Conservation (phyloP, 441 rosid species). For the Eruca vesicaria region DNA sequence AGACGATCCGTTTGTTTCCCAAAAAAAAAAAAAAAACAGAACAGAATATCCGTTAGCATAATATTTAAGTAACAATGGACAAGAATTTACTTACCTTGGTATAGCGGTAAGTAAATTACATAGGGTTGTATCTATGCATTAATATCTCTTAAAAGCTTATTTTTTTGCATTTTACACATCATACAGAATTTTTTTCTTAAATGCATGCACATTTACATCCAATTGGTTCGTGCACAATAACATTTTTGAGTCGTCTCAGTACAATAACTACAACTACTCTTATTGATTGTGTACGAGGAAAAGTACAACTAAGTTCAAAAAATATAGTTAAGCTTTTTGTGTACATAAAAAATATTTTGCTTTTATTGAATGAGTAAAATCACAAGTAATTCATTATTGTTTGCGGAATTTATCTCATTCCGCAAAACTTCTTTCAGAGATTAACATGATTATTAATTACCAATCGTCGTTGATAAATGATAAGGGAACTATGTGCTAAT, state of each 20-base stretch:
- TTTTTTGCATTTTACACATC: background rate
- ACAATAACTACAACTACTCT: background rate
- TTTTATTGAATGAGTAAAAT: background rate
- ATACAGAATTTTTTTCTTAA: background rate
- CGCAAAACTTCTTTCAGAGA: background rate
- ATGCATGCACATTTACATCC: background rate
- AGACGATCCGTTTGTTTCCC: too few relatives aligned
- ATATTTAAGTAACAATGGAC: too few relatives aligned
- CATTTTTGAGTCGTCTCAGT: background rate
- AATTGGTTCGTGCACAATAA: background rate
- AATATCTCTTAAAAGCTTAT: background rate
- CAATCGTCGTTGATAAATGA: background rate
- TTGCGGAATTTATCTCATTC: background rate
- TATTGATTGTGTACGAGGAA: background rate
- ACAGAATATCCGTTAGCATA: too few relatives aligned
- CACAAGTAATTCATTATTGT: background rate
- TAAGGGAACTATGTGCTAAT: background rate
- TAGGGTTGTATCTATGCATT: too few relatives aligned
- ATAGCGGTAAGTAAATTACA: too few relatives aligned
- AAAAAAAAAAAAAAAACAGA: too few relatives aligned
- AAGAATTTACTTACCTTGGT: too few relatives aligned
- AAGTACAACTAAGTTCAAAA: too few relatives aligned
- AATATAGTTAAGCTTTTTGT: too few relatives aligned
- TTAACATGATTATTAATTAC: too few relatives aligned
- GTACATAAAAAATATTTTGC: too few relatives aligned